These are phyloP conservation scores for Vitis hybrid DNA, from an alignment of 177 flowering plant genomes.

Conservation along the genomic window DNA sequence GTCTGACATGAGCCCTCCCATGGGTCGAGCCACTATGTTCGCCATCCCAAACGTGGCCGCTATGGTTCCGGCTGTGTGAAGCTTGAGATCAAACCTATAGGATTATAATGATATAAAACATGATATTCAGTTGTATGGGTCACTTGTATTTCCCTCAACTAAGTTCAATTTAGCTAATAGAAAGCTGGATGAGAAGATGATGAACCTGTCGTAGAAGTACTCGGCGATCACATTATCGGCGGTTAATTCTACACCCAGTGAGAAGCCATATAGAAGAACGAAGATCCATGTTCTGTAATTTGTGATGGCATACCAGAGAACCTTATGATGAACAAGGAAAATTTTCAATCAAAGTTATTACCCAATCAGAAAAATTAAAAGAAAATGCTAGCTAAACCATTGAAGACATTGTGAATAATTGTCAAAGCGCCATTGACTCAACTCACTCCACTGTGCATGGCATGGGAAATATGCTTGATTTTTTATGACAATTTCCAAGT, in stretches of 20 bases:
- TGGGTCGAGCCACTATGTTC: constrained; percentile 62
- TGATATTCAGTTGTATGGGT: too few relatives aligned
- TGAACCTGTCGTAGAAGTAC: constrained; percentile 70
- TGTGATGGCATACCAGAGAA: constrained; percentile 59
- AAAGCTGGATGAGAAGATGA: too few relatives aligned
- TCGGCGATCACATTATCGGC: constrained; percentile 80
- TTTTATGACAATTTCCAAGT: too few relatives aligned
- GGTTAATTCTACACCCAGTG: constrained; percentile 77
- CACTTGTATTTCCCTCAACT: too few relatives aligned
- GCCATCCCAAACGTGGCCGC: constrained; percentile 82
- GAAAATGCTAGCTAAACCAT: neutral
- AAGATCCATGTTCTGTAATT: constrained; percentile 90
- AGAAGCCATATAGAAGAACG: constrained; percentile 74
- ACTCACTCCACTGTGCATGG: too few relatives aligned
- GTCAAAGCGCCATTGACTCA: too few relatives aligned
- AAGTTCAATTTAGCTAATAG: too few relatives aligned
- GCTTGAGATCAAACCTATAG: constrained; percentile 63
- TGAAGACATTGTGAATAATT: too few relatives aligned
- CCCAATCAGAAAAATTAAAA: neutral
- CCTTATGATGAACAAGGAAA: constrained; percentile 26
- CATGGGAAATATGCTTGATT: too few relatives aligned
- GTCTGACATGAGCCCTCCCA: constrained; percentile 68
- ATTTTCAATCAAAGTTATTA: neutral
- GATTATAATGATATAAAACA: neutral
- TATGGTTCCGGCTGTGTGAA: constrained; percentile 67